A percentile compares a stretch with the other conserved stretches of the same genome.
Conservation (phyloP, 148 eudicot species). For the Nyssa sinensis region DNA sequence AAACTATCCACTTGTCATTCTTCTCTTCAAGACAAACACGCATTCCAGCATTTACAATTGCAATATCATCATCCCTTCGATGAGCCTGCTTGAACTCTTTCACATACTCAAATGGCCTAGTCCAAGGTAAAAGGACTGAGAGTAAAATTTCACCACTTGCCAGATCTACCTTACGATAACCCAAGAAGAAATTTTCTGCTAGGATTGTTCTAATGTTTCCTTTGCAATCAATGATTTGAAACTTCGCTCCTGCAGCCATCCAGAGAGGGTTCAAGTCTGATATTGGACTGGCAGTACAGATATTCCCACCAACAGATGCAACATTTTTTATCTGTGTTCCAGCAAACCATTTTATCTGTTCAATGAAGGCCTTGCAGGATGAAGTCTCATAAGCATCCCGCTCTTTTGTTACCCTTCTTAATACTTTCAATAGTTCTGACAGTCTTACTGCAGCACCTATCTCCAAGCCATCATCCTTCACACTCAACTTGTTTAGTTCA, state of each 20-base stretch:
- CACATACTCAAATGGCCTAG: slow-evolving; percentile 66
- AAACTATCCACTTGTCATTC: slow-evolving; percentile 67
- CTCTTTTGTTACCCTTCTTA: slow-evolving; percentile 44
- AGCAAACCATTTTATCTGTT: slow-evolving; percentile 97
- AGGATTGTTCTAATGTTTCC: slow-evolving; percentile 58
- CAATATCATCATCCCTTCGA: slow-evolving; percentile 97
- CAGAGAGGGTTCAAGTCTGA: slow-evolving; percentile 97
- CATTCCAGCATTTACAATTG: slow-evolving; percentile 96
- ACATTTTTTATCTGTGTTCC: slow-evolving; percentile 96
- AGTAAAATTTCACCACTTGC: slow-evolving; percentile 72
- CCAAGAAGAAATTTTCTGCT: slow-evolving; percentile 87
- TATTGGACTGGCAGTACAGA: slow-evolving; percentile 97
- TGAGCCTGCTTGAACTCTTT: slow-evolving; percentile 98
- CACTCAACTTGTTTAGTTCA: slow-evolving; percentile 64
- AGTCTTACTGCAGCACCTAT: slow-evolving; percentile 88
- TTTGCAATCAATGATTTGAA: slow-evolving; percentile 63
- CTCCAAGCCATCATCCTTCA: slow-evolving; percentile 83
- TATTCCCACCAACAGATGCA: slow-evolving; percentile 96
- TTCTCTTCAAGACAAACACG: slow-evolving; percentile 72
- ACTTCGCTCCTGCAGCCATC: slow-evolving; percentile 92
- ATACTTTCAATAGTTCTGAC: slow-evolving; percentile 56
- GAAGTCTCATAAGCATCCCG: slow-evolving; percentile 65
- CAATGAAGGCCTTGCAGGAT: slow-evolving; percentile 76
- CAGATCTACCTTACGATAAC: slow-evolving; percentile 90
- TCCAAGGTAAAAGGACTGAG: slow-evolving; percentile 88